Evolutionary conservation across 2,329 filamentous ascomycete species (phyloP), one percentile per base, ranked within the genome.

Genomic region (Neofusicoccum ribis): DNA sequence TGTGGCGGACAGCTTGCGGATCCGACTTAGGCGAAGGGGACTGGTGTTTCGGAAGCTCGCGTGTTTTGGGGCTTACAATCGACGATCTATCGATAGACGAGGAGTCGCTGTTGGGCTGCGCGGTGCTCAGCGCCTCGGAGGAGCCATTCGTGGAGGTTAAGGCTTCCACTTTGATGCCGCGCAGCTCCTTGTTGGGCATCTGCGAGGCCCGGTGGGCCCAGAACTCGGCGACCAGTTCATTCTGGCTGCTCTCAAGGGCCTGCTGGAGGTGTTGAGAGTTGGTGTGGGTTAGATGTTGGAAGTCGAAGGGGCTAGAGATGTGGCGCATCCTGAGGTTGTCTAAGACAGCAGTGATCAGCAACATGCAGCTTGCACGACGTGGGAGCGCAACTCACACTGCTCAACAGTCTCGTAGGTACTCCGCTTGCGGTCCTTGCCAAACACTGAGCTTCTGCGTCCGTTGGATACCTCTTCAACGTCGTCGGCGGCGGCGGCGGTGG

Each of bases 231-330:
- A 81, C 81, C 20, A 87, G 76, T 36, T 86, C 81, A 65, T 81
- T 78, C 64, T 84, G 80, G 62, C 82, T 80, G 12, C 83, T 78
- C 39, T 80, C 81, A 44, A 85, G 81, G 20, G 88, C 74, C 3
- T 78, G 78, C 37, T 83, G 80, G 64, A 87, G 81, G 64, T 88
- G 83, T 27, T 82, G 75, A 27, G 83, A 82, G 64, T 83, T 82
- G 34, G 86, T 86, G 71, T 89, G 86, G 41, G 85, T 85, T 61
- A 89, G 74, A 70, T 89, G 87, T 67, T 88, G 85, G 71, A 89
- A 89, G 69, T 87, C 85, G 73, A 87, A 89, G 1, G 87, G 87
- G 65, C 82, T 82, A 0, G 87, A 89, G 61, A 89, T 89, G 65
- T 72, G 73, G 56, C 71, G 68, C 61, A 73, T 77, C 39, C 63